A percentile compares a stretch with the other conserved stretches of the same genome.
Conservation (phyloP, 2,329 filamentous ascomycete species). For the Fragosphaeria purpurea region DNA sequence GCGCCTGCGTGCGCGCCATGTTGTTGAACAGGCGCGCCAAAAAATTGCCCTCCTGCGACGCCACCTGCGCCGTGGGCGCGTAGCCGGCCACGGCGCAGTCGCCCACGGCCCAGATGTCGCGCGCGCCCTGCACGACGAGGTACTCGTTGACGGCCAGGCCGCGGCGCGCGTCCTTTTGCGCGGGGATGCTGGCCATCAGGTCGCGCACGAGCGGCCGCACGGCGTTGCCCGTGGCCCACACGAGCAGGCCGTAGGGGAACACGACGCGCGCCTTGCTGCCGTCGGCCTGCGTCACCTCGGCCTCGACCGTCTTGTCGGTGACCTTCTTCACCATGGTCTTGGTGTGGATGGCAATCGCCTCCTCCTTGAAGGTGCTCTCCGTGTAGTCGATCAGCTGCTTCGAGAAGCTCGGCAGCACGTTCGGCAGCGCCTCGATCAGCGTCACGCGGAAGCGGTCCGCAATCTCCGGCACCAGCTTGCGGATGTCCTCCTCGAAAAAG, state of each 20-base stretch:
- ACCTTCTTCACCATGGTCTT: constrained; percentile 99
- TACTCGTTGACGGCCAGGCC: constrained; percentile 97
- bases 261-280: constrained; percentile 72
- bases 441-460: constrained; percentile 93
- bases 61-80: constrained; percentile 93
- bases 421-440: constrained; percentile 91
- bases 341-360: constrained; percentile 93
- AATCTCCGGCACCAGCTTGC: constrained; percentile 96
- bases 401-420: constrained; percentile 94
- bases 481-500: constrained; percentile 97
- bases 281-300: constrained; percentile 70
- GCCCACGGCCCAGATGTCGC: constrained; percentile 95
- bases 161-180: constrained; percentile 88
- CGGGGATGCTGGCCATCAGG: constrained; percentile 83
- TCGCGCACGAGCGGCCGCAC: constrained; percentile 83
- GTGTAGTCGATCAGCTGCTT: constrained; percentile 99
- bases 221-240: constrained; percentile 97
- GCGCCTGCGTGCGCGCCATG: constrained; percentile 85
- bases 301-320: constrained; percentile 85
- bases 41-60: constrained; percentile 90
- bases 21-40: constrained; percentile 95
- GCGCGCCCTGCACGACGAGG: constrained; percentile 91
- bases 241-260: constrained; percentile 89
- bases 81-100: constrained; percentile 98
- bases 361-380: constrained; percentile 97